phyloP scores from a whole-genome alignment of 2,329 filamentous ascomycete genomes.

The Dichotomopilus funicola region DNA sequence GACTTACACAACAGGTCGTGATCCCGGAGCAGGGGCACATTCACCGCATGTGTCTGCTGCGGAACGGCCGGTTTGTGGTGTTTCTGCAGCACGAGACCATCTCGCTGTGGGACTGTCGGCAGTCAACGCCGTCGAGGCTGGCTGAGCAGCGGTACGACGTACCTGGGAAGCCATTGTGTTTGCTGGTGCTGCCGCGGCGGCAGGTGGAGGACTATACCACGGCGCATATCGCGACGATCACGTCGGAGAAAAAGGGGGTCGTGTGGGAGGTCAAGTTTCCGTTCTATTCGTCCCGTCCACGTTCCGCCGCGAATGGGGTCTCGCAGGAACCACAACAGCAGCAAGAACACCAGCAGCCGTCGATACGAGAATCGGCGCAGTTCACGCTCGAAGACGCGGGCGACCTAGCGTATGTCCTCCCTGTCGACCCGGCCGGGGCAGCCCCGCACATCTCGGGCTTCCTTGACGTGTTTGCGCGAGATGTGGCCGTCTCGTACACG shows the following conservation, averaged over 20 bases:
- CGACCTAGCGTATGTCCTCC: conserved; percentile 62
- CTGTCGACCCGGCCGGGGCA: conserved; percentile 80
- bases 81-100: conserved; percentile 67
- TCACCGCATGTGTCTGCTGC: conserved; percentile 70
- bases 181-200: conserved; percentile 64
- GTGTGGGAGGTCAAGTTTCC: conserved; percentile 73
- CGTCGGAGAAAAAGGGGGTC: conserved; percentile 68
- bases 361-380: conserved; percentile 59
- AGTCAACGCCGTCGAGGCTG: conserved; percentile 51
- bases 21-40: conserved; percentile 65
- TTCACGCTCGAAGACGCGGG: conserved; percentile 60
- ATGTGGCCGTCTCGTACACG: conserved; percentile 82
- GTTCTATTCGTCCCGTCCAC: conserved; percentile 28
- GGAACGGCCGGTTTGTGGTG: conserved; percentile 72
- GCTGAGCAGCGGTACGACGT: conserved; percentile 52
- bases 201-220: conserved; percentile 50
- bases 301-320: neutral
- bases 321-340: neutral
- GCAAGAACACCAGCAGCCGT: conserved; percentile 25
- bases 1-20: conserved; percentile 59
- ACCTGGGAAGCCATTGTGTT: conserved; percentile 67
- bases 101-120: conserved; percentile 72
- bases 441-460: conserved; percentile 66
- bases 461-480: conserved; percentile 77
- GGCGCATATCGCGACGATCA: conserved; percentile 75